Evolutionary conservation across 2,329 filamentous ascomycete genomes (phyloP).

Genomic region (Thelonectria blattea): DNA sequence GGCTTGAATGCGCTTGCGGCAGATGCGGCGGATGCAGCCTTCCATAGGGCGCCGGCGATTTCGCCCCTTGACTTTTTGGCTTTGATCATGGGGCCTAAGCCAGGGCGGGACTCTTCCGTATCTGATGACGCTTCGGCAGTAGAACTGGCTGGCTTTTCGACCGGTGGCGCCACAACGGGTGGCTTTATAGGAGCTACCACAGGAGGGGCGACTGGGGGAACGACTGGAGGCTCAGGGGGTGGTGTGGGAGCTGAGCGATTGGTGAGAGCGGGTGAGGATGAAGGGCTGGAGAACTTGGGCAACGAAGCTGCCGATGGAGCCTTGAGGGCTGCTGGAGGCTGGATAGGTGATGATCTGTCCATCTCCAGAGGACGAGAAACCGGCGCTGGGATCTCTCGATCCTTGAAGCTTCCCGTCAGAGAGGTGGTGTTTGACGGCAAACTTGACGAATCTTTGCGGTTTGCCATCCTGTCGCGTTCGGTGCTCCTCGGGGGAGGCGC

Average conservation of each 20-base stretch:
- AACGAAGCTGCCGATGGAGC: conserved; percentile 33
- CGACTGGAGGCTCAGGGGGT: conserved; percentile 35
- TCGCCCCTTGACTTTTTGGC: conserved; percentile 75
- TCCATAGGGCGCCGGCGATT: conserved; percentile 77
- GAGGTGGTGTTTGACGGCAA: conserved; percentile 34
- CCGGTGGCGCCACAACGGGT: conserved; percentile 5
- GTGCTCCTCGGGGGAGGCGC: conserved; percentile 58
- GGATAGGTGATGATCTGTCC: conserved; percentile 26
- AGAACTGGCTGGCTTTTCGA: conserved; percentile 33
- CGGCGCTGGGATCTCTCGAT: conserved; percentile 39
- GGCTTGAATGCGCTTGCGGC: conserved; percentile 75
- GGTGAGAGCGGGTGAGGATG: conserved; percentile 19
- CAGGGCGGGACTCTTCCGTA: conserved; percentile 29
- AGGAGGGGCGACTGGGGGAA: conserved; percentile 12
- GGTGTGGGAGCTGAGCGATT: conserved; percentile 38
- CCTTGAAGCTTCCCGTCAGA: conserved; percentile 43
- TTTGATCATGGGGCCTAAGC: conserved; percentile 88
- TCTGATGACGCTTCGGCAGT: conserved; percentile 15
- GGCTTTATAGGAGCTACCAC: conserved; percentile 14
- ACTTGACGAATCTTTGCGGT: conserved; percentile 51
- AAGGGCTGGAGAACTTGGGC: conserved; percentile 35
- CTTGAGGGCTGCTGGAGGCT: conserved; percentile 30
- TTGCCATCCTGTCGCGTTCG: conserved; percentile 50
- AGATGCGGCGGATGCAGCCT: conserved; percentile 64
- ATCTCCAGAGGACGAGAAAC: conserved; percentile 28